A percentile compares a stretch with the other conserved stretches of the same genome.
Evolutionary conservation across 805 yeast species (phyloP).

Genomic region (Pichia nanzhaoensis): DNA sequence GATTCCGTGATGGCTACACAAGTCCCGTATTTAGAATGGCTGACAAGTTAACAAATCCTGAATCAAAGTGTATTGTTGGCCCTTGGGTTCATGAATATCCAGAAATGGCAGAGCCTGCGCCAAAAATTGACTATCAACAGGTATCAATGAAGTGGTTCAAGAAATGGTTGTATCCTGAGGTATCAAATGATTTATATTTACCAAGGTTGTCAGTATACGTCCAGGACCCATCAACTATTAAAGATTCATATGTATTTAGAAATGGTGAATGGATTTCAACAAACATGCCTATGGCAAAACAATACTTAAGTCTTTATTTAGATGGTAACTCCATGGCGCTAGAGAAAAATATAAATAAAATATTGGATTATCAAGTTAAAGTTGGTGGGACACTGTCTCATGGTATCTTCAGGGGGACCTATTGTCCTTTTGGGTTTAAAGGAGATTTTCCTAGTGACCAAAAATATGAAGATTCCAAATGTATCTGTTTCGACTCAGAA

Average conservation of each 20-base stretch:
- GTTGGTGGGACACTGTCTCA: slow-evolving; percentile 34
- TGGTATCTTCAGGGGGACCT: slow-evolving; percentile 40
- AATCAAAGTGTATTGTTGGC: slow-evolving; percentile 34
- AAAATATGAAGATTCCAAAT: slow-evolving; percentile 35
- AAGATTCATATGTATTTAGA: slow-evolving; percentile 33
- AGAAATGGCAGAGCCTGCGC: slow-evolving; percentile 40
- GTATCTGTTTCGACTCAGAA: slow-evolving; percentile 32
- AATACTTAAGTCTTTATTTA: slow-evolving; percentile 14
- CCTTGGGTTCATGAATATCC: slow-evolving; percentile 48
- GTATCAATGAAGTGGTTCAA: slow-evolving; percentile 36
- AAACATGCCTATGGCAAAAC: slow-evolving; percentile 14
- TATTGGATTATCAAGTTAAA: slow-evolving; percentile 11
- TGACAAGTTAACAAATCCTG: slow-evolving; percentile 35
- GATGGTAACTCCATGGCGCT: slow-evolving; percentile 12
- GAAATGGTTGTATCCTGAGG: slow-evolving; percentile 31
- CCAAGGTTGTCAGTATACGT: slow-evolving; percentile 36
- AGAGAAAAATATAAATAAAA: not conserved
- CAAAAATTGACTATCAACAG: slow-evolving; percentile 39
- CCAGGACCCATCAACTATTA: slow-evolving; percentile 36
- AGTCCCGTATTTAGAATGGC: slow-evolving; percentile 39
- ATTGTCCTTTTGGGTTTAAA: slow-evolving; percentile 40
- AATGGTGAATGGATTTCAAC: slow-evolving; percentile 37
- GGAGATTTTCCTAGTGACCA: slow-evolving; percentile 44
- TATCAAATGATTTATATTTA: slow-evolving; percentile 21
- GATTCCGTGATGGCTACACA: slow-evolving; percentile 45